phyloP scores from a whole-genome alignment of 2,329 filamentous ascomycete species.

The Aspergillus sp. region DNA sequence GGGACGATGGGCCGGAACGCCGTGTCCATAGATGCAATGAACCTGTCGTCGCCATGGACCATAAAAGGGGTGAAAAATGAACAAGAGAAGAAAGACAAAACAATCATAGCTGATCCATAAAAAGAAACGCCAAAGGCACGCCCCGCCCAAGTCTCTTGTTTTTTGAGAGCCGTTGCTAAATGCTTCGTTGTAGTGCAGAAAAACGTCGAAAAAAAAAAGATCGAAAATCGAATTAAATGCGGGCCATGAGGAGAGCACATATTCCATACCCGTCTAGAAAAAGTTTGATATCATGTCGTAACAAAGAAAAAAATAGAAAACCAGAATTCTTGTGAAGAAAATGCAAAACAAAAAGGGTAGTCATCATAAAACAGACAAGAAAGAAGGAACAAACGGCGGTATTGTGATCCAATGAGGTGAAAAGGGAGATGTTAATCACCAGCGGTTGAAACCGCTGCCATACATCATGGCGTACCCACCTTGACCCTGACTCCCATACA shows the following conservation, averaged over 20 bases:
- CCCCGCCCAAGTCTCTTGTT: slow-evolving; percentile 30
- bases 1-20: slow-evolving; percentile 30
- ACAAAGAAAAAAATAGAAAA: slow-evolving; percentile 16
- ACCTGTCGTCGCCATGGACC: slow-evolving; percentile 24
- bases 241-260: slow-evolving; percentile 21
- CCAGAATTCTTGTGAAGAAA: slow-evolving; percentile 11
- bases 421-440: slow-evolving; percentile 51
- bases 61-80: slow-evolving; percentile 14
- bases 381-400: slow-evolving; percentile 12
- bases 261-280: slow-evolving; percentile 26
- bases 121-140: slow-evolving; percentile 36
- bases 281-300: slow-evolving; percentile 36
- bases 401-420: slow-evolving; percentile 23
- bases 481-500: slow-evolving; percentile 83
- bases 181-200: slow-evolving; percentile 30
- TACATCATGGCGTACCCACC: slow-evolving; percentile 98
- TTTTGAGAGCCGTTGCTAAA: slow-evolving; percentile 35
- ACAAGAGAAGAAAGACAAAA: slow-evolving; percentile 17
- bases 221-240: slow-evolving; percentile 25
- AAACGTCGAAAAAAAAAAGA: slow-evolving; percentile 19
- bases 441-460: slow-evolving; percentile 65
- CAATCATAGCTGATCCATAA: slow-evolving; percentile 20
- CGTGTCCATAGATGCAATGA: slow-evolving; percentile 36
- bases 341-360: slow-evolving; percentile 19
- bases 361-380: slow-evolving; percentile 20